Percentiles rank a stretch among this genome's conserved stretches.
phyloP scores from a whole-genome alignment of 352 stramenopile species.

The Phytophthora cactorum region DNA sequence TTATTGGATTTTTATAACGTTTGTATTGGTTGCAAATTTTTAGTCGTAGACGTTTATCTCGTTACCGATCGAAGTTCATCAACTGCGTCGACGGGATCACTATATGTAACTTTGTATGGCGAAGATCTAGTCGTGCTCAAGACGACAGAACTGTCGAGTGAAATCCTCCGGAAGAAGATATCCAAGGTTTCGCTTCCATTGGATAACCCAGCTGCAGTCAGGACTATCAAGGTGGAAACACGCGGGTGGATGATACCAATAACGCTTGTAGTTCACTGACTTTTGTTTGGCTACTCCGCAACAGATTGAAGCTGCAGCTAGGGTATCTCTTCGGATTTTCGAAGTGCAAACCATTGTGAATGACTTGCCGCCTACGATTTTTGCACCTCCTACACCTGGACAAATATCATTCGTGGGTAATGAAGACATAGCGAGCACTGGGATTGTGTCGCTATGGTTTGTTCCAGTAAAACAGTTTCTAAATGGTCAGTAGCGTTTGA shows the following conservation, averaged over 20 bases:
- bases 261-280: not conserved
- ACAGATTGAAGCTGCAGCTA: conserved; percentile 30
- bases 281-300: not conserved
- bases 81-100: conserved; percentile 2
- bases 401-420: conserved; percentile 20
- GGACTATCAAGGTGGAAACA: conserved; percentile 20
- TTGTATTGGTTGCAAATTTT: not conserved
- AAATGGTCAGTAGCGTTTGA: conserved; percentile 10
- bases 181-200: conserved; percentile 21
- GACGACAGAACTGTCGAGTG: conserved; percentile 9
- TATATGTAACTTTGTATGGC: conserved; percentile 32
- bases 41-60: conserved; percentile 44
- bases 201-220: conserved; percentile 10
- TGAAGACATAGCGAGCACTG: conserved; percentile 7
- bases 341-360: conserved; percentile 46
- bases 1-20: not conserved
- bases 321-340: conserved; percentile 27
- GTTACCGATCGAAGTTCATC: conserved; percentile 23
- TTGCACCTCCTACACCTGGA: conserved; percentile 21
- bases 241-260: not conserved
- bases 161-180: conserved; percentile 17
- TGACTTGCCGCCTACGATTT: conserved; percentile 22
- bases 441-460: conserved; percentile 36
- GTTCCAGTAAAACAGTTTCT: conserved; percentile 9
- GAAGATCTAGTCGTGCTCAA: conserved; percentile 22